phyloP scores from a whole-genome alignment of 2,329 filamentous ascomycete genomes.

The Penicillium occitanis region DNA sequence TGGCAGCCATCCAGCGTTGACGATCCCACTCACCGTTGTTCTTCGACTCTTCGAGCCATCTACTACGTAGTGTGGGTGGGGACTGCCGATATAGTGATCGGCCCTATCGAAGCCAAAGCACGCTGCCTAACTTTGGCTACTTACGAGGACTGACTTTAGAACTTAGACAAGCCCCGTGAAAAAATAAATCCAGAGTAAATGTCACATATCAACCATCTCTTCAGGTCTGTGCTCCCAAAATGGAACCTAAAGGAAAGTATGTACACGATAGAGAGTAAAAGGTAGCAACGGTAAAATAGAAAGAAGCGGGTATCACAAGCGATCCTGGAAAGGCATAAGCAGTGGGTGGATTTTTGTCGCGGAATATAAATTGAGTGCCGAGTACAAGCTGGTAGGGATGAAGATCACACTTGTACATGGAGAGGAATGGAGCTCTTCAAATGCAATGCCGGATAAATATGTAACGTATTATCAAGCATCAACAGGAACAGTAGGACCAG shows the following conservation, averaged over 20 bases:
- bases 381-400: constrained; percentile 3
- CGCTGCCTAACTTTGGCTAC: neutral
- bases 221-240: neutral
- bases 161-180: neutral
- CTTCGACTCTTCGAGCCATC: neutral
- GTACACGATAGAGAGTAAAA: neutral
- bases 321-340: neutral
- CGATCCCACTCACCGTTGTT: constrained; percentile 3
- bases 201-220: neutral
- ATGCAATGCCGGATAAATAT: neutral
- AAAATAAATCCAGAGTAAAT: neutral
- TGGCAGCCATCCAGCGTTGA: neutral
- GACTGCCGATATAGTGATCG: neutral
- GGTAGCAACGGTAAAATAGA: constrained; percentile 8
- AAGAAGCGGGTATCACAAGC: constrained; percentile 33
- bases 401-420: neutral
- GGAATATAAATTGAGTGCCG: neutral
- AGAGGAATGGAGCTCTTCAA: neutral
- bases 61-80: neutral
- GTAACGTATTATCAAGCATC: constrained; percentile 27
- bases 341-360: neutral
- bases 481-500: constrained; percentile 34
- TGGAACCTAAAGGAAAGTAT: neutral
- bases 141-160: neutral
- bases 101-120: neutral